Conservation (phyloP, 345 rosid genomes). For the Geranium brycei region DNA sequence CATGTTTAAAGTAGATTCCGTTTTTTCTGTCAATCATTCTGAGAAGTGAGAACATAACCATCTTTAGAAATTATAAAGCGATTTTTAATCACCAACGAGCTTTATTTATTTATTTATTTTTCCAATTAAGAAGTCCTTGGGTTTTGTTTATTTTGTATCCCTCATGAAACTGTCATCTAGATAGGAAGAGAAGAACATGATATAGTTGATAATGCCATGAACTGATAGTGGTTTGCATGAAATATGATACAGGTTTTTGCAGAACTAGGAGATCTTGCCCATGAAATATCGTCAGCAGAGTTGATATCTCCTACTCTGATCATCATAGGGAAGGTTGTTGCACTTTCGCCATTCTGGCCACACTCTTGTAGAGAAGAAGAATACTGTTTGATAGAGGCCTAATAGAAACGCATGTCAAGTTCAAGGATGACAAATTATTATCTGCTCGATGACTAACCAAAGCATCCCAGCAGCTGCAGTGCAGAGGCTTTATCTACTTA, state of each 20-base stretch:
- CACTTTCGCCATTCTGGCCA: slow-evolving; percentile 81
- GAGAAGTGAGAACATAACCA: no score
- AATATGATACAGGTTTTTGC: slow-evolving; percentile 54
- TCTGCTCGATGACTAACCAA: no score
- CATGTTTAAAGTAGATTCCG: no score
- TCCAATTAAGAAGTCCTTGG: background rate
- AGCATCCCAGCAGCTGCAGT: no score
- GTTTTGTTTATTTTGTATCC: background rate
- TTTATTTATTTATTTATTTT: background rate
- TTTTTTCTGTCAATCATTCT: no score
- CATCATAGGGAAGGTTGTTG: slow-evolving; percentile 74
- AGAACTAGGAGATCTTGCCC: slow-evolving; percentile 61
- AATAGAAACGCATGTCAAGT: background rate
- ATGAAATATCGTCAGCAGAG: slow-evolving; percentile 39
- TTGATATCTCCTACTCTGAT: slow-evolving; percentile 76
- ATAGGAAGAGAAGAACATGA: background rate
- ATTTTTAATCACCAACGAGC: no score
- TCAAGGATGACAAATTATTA: background rate
- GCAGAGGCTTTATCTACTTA: no score
- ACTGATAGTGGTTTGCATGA: background rate
- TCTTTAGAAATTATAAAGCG: no score
- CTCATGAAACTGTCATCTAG: background rate
- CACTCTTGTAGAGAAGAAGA: slow-evolving; percentile 30
- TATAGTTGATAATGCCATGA: slow-evolving; percentile 1
- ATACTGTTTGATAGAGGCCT: slow-evolving; percentile 27